A percentile compares a stretch with the other conserved stretches of the same genome.
Conservation (phyloP, 106 monocot species). For the Dendrobium huoshanense region DNA sequence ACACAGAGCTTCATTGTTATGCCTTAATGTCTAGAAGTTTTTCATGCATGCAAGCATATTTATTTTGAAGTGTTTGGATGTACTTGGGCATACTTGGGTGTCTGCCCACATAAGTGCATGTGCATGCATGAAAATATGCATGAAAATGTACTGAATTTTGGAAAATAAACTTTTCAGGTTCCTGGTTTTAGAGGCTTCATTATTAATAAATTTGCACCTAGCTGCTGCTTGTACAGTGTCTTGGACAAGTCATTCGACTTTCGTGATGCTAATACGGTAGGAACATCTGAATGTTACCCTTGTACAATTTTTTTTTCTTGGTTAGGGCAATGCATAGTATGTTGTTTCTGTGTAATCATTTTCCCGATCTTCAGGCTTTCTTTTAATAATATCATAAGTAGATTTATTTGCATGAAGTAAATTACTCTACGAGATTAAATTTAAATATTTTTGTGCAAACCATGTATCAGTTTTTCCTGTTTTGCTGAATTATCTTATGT, state of each 20-base stretch:
- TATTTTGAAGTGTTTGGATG: not conserved
- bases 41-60: not conserved
- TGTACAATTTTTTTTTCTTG: not conserved
- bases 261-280: slow-evolving; percentile 87
- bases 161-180: slow-evolving; percentile 30
- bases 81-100: not conserved
- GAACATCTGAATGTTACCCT: not conserved
- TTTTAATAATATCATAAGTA: no score
- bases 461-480: not conserved
- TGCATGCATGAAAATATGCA: not conserved
- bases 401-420: not conserved
- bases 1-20: not conserved
- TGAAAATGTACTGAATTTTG: not conserved
- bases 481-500: not conserved
- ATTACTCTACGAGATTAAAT: not conserved
- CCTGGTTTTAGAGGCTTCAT: slow-evolving; percentile 82
- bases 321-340: not conserved
- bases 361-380: no score
- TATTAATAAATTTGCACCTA: slow-evolving; percentile 68
- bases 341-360: not conserved
- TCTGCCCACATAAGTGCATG: not conserved
- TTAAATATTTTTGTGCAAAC: not conserved
- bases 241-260: slow-evolving; percentile 91
- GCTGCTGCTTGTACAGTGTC: slow-evolving; percentile 83
- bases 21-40: not conserved